Conservation (phyloP, 2,329 filamentous ascomycete species). For the Aspergillus niger region DNA sequence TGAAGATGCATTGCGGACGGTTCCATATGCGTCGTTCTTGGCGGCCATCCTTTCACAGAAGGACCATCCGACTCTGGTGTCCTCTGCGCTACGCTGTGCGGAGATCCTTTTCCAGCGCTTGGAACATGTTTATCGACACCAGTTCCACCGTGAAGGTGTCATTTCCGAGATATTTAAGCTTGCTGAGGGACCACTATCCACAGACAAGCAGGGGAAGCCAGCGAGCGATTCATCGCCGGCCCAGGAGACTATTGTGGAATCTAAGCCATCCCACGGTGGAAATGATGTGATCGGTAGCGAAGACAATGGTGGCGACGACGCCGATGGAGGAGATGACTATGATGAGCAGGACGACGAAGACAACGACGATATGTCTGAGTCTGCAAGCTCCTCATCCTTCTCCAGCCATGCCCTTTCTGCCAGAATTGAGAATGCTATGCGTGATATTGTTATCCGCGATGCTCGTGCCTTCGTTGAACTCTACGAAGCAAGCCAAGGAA, state of each 20-base stretch:
- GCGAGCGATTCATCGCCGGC: constrained; percentile 17
- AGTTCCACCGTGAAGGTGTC: constrained; percentile 96
- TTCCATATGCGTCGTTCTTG: constrained; percentile 93
- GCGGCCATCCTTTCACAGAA: constrained; percentile 94
- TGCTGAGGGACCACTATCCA: constrained; percentile 51
- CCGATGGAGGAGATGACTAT: constrained; percentile 53
- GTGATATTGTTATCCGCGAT: constrained; percentile 71
- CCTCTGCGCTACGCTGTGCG: constrained; percentile 83
- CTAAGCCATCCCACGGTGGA: constrained; percentile 12
- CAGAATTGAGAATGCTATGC: constrained; percentile 55
- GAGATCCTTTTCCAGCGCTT: constrained; percentile 83
- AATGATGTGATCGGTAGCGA: constrained; percentile 33
- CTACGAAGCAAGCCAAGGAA: constrained; percentile 76
- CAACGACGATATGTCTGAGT: constrained; percentile 60
- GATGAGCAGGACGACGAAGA: constrained; percentile 56
- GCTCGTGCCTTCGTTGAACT: constrained; percentile 81
- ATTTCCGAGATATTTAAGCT: constrained; percentile 87
- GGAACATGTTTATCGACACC: constrained; percentile 86
- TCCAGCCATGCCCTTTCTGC: constrained; percentile 44
- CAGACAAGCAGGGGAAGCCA: constrained; percentile 23
- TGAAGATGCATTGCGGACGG: constrained; percentile 78
- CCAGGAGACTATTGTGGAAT: constrained; percentile 23
- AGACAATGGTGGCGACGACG: constrained; percentile 50
- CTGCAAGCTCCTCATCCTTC: constrained; percentile 65
- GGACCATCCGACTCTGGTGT: constrained; percentile 84